These are phyloP conservation scores for Hsuehochloa calcarea DNA, from an alignment of 176 grass and related monocot species.

Conservation along the genomic window DNA sequence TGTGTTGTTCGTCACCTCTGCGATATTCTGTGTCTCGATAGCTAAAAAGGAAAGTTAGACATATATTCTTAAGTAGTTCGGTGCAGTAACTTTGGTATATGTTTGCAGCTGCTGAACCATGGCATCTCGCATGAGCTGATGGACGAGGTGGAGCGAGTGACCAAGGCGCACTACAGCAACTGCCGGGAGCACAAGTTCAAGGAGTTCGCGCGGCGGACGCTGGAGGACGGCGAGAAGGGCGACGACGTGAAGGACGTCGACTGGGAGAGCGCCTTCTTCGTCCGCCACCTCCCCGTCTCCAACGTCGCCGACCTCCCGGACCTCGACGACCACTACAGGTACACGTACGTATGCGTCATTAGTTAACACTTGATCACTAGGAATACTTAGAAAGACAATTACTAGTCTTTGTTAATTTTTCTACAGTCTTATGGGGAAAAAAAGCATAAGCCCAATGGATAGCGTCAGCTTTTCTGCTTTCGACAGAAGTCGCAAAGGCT, in stretches of 20 bases:
- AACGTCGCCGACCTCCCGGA: conserved; percentile 61
- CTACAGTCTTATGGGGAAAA: not conserved
- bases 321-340: conserved; percentile 80
- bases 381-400: not conserved
- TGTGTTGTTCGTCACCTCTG: not conserved
- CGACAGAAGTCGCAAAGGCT: not conserved
- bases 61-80: not conserved
- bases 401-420: conserved; percentile 15
- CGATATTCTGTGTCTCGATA: not conserved
- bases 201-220: conserved; percentile 59
- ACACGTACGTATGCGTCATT: not conserved
- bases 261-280: conserved; percentile 98
- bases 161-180: conserved; percentile 73
- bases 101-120: conserved; percentile 73
- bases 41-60: not conserved
- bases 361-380: not conserved
- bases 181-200: conserved; percentile 50
- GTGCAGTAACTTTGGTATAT: not conserved
- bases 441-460: not conserved
- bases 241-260: conserved; percentile 52
- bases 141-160: conserved; percentile 88
- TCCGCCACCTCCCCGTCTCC: conserved; percentile 69
- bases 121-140: conserved; percentile 78
- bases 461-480: conserved; percentile 7
- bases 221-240: conserved; percentile 51